These are phyloP conservation scores for Oemleria cerasiformis DNA, from an alignment of 306 rosid genomes.

Conservation along the genomic window DNA sequence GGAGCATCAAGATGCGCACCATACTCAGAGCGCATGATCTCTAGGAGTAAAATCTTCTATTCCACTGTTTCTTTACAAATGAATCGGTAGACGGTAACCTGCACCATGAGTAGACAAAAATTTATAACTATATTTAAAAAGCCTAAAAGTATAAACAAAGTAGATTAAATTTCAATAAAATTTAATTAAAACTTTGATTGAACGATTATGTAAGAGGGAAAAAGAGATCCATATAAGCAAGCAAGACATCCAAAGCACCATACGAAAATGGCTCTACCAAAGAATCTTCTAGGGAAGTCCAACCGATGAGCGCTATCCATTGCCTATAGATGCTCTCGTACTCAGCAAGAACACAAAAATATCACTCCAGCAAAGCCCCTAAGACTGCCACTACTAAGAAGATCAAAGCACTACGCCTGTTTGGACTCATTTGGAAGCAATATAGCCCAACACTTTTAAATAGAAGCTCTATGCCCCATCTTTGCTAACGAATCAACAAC, in stretches of 20 bases:
- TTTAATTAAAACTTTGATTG: no score
- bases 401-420: no score
- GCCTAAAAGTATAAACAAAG: neutral
- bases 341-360: slow-evolving; percentile 93
- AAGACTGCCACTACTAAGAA: no score
- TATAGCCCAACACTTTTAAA: no score
- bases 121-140: neutral
- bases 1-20: no score
- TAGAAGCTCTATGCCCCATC: no score
- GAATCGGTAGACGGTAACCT: slow-evolving; percentile 97
- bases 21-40: no score
- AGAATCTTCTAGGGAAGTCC: slow-evolving; percentile 24
- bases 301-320: slow-evolving; percentile 99
- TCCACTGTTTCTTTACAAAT: slow-evolving; percentile 98
- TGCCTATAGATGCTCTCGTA: slow-evolving; percentile 97
- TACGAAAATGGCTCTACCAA: neutral
- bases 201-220: no score
- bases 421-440: no score
- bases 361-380: slow-evolving; percentile 78
- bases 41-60: slow-evolving; percentile 94
- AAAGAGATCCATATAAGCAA: neutral
- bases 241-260: slow-evolving; percentile 3
- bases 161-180: slow-evolving; percentile 3
- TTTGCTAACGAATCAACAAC: no score
- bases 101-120: slow-evolving; percentile 10